Conservation (phyloP, 495 filamentous ascomycete species). For the Viridothelium virens region DNA sequence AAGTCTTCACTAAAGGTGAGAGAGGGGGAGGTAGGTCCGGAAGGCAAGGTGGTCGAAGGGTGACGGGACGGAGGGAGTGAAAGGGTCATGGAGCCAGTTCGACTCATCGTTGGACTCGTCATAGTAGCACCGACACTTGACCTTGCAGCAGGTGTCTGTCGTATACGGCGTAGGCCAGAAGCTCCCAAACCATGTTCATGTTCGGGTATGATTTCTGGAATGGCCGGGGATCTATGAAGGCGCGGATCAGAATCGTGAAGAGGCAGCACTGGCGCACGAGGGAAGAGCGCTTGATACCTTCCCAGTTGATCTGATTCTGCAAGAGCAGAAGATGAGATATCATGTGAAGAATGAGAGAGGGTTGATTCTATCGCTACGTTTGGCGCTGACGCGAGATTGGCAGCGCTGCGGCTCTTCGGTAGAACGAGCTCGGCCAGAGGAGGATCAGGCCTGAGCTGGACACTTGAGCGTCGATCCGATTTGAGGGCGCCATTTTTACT, state of each 20-base stretch:
- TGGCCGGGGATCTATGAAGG: neutral
- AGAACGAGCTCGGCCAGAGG: conserved; percentile 4
- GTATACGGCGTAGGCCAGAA: conserved; percentile 86
- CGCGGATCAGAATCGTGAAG: conserved; percentile 2
- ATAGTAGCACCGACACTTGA: conserved; percentile 26
- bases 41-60: conserved; percentile 46
- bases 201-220: conserved; percentile 42
- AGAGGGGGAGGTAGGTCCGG: conserved; percentile 56
- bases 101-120: conserved; percentile 39
- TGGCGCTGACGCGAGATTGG: neutral
- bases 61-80: conserved; percentile 42
- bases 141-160: conserved; percentile 56
- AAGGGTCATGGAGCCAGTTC: conserved; percentile 46
- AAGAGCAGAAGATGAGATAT: neutral
- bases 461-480: conserved; percentile 1
- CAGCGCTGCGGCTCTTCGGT: conserved; percentile 8
- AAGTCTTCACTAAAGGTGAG: conserved; percentile 77
- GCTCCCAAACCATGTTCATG: conserved; percentile 54
- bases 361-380: neutral
- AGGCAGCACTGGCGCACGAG: neutral
- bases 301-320: neutral
- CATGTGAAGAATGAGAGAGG: neutral
- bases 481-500: conserved; percentile 3
- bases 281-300: neutral
- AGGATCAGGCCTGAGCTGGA: conserved; percentile 9